Evolutionary conservation across 495 filamentous ascomycete genomes (phyloP).

Genomic region (Cercophora samala): DNA sequence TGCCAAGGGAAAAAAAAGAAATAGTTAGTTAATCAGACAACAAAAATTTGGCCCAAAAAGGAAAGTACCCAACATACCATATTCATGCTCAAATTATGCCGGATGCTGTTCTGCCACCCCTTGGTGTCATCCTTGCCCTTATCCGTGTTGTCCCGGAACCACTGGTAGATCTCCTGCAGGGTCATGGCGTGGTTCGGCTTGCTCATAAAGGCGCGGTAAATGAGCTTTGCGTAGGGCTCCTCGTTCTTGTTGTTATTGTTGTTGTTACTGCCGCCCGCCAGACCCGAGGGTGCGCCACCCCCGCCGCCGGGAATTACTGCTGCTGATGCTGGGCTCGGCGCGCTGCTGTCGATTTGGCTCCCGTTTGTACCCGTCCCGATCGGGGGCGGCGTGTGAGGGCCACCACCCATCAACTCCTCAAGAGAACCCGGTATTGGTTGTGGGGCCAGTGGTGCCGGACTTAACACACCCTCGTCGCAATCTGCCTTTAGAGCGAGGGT

Average conservation of each 20-base stretch:
- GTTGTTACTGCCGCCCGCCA: neutral
- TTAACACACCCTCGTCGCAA: conserved; percentile 7
- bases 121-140: conserved; percentile 64
- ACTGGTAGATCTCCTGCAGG: conserved; percentile 83
- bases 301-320: neutral
- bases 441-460: conserved; percentile 5
- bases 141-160: conserved; percentile 79
- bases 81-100: conserved; percentile 98
- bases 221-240: conserved; percentile 79
- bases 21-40: no score
- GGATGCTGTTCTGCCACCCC: conserved; percentile 96
- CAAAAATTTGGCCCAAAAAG: neutral
- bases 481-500: conserved; percentile 20
- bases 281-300: conserved; percentile 6
- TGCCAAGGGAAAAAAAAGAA: conserved; percentile 21
- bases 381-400: neutral
- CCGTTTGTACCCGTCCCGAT: conserved; percentile 5
- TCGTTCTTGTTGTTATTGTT: conserved; percentile 36
- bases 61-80: conserved; percentile 56
- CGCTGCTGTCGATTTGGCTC: conserved; percentile 11
- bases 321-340: conserved; percentile 13
- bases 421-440: neutral
- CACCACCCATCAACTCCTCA: neutral
- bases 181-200: conserved; percentile 64
- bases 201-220: conserved; percentile 69